Conservation (phyloP, 2,329 filamentous ascomycete genomes). For the Talaromyces marneffei region DNA sequence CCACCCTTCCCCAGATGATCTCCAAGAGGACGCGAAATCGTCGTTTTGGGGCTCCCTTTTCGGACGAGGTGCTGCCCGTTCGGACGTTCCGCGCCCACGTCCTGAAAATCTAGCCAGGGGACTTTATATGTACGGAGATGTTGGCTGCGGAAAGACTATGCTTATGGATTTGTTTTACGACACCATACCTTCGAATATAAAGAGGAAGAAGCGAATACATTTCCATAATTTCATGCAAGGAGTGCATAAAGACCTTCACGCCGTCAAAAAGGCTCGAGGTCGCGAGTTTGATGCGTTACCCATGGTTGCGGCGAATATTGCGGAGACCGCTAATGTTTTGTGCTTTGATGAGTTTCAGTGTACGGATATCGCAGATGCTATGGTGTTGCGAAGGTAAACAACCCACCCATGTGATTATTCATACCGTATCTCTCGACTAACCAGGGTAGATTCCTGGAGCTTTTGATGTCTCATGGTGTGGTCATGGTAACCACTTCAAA, state of each 20-base stretch:
- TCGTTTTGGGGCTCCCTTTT: conserved; percentile 49
- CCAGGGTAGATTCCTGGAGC: conserved; percentile 64
- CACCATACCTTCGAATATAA: conserved; percentile 73
- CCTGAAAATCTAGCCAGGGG: conserved; percentile 75
- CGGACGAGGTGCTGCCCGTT: conserved; percentile 19
- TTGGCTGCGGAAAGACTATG: conserved; percentile 98
- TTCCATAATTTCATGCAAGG: conserved; percentile 99
- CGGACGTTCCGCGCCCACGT: neutral
- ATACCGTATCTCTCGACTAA: neutral
- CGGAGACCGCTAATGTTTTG: conserved; percentile 73
- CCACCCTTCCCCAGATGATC: conserved; percentile 69
- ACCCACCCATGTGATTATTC: too few species aligned
- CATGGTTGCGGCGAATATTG: conserved; percentile 91
- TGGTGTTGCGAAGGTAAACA: conserved; percentile 80
- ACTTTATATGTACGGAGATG: conserved; percentile 91
- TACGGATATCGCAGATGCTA: conserved; percentile 95
- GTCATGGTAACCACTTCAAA: conserved; percentile 95
- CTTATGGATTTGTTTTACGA: conserved; percentile 98
- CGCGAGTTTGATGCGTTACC: conserved; percentile 86
- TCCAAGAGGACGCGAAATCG: conserved; percentile 49
- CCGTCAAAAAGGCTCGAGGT: conserved; percentile 81
- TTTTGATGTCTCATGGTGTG: conserved; percentile 92
- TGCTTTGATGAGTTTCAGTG: conserved; percentile 99
- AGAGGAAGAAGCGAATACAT: conserved; percentile 84
- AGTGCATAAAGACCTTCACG: conserved; percentile 84